phyloP scores from a whole-genome alignment of 1,139 yeast genomes.

The Zygotorulaspora mrakii region DNA sequence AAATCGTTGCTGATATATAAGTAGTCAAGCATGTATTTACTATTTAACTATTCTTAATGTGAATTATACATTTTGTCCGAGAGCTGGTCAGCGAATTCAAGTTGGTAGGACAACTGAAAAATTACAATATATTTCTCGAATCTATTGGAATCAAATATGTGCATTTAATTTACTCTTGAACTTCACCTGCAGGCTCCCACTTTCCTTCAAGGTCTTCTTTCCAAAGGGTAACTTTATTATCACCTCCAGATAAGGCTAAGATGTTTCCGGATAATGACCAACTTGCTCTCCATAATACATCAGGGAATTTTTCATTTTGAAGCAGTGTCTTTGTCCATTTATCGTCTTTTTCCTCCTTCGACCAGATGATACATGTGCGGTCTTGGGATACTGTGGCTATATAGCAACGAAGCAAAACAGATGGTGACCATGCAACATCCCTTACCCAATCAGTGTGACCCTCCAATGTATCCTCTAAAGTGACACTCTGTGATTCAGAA shows the following conservation, averaged over 20 bases:
- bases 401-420: conserved; percentile 77
- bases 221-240: conserved; percentile 93
- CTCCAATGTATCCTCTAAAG: conserved; percentile 69
- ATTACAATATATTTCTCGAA: no score
- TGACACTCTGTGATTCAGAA: conserved; percentile 52
- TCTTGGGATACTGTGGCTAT: conserved; percentile 99
- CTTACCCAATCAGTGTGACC: conserved; percentile 99
- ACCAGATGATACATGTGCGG: conserved; percentile 91
- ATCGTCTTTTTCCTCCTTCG: conserved; percentile 62
- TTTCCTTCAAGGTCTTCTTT: conserved; percentile 89
- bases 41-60: background rate
- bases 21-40: background rate
- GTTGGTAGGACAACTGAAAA: no score
- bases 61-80: conserved; percentile 7
- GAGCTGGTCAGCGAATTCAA: conserved; percentile 1
- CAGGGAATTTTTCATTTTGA: conserved; percentile 82
- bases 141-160: background rate
- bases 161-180: conserved; percentile 55
- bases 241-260: conserved; percentile 94
- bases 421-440: conserved; percentile 98
- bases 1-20: conserved; percentile 49
- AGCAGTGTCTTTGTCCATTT: conserved; percentile 79
- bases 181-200: conserved; percentile 96
- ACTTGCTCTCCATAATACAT: conserved; percentile 96
- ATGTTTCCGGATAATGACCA: conserved; percentile 97